Evolutionary conservation across 495 filamentous ascomycete genomes (phyloP).

Genomic region (Choiromyces venosus): DNA sequence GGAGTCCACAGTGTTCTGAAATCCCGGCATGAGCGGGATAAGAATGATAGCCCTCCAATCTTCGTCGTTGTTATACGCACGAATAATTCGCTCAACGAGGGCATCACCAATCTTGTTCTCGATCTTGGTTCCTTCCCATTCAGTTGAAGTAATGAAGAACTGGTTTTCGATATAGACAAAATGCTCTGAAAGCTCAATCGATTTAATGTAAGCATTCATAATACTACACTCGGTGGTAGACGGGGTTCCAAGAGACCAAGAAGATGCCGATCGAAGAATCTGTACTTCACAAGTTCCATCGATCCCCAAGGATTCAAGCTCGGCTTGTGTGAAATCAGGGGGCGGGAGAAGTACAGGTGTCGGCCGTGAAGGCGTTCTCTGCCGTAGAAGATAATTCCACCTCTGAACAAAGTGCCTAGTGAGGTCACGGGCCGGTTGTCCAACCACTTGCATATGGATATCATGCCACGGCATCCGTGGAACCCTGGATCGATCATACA

Average conservation of each 20-base stretch:
- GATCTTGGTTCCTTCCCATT: constrained; percentile 78
- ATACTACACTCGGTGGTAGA: constrained; percentile 85
- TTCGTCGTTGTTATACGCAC: constrained; percentile 76
- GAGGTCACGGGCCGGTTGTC: constrained; percentile 88
- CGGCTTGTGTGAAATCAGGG: constrained; percentile 78
- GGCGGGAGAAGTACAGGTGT: constrained; percentile 91
- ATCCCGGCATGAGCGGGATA: constrained; percentile 95
- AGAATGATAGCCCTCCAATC: constrained; percentile 91
- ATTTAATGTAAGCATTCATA: constrained; percentile 87
- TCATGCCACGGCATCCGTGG: constrained; percentile 99
- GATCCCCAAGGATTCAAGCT: constrained; percentile 80
- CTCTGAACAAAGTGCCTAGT: constrained; percentile 97
- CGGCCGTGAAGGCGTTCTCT: constrained; percentile 86
- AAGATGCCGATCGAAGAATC: constrained; percentile 79
- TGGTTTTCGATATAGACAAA: constrained; percentile 99
- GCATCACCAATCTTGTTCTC: constrained; percentile 94
- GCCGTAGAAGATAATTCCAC: constrained; percentile 96
- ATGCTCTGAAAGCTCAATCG: constrained; percentile 91
- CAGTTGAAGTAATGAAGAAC: constrained; percentile 93
- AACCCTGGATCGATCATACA: constrained; percentile 86
- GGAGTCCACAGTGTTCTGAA: constrained; percentile 91
- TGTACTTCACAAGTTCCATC: constrained; percentile 94
- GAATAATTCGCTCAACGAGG: constrained; percentile 81
- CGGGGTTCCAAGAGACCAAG: constrained; percentile 87
- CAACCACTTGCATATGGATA: constrained; percentile 96